phyloP scores from a whole-genome alignment of 495 filamentous ascomycete species.

The Trichoderma erinaceum region DNA sequence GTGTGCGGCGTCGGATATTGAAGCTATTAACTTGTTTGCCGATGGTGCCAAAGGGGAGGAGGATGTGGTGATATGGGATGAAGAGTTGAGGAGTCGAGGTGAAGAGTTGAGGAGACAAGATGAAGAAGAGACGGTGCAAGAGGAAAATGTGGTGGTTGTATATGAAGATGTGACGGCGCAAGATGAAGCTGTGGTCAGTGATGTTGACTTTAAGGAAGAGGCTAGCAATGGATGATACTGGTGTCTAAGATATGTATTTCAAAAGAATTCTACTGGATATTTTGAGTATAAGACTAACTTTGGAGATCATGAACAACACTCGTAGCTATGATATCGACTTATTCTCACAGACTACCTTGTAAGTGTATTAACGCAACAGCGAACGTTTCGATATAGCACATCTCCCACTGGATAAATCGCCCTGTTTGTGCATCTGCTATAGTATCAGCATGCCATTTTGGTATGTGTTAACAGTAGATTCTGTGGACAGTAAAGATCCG shows the following conservation, averaged over 20 bases:
- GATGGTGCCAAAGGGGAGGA: not conserved
- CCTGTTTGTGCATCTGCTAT: not conserved
- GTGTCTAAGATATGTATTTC: too few species aligned
- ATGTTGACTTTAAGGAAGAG: too few species aligned
- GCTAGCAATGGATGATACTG: too few species aligned
- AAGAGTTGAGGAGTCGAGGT: not conserved
- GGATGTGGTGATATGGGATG: not conserved
- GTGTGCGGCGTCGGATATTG: not conserved
- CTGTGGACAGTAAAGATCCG: not conserved
- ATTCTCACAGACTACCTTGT: too few species aligned
- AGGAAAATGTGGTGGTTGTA: too few species aligned
- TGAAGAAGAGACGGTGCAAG: not conserved
- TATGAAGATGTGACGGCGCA: too few species aligned
- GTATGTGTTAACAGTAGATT: not conserved
- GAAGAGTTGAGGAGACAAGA: not conserved
- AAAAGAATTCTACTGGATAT: too few species aligned
- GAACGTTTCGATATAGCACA: not conserved
- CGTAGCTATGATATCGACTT: too few species aligned
- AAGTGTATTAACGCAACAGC: not conserved
- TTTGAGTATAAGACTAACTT: too few species aligned
- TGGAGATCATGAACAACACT: too few species aligned
- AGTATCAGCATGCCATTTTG: not conserved
- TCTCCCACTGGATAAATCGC: not conserved
- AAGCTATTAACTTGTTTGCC: not conserved
- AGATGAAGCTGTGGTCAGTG: too few species aligned